These are phyloP conservation scores for Suillus discolor DNA, from an alignment of 768 basidiomycete species.

Conservation along the genomic window DNA sequence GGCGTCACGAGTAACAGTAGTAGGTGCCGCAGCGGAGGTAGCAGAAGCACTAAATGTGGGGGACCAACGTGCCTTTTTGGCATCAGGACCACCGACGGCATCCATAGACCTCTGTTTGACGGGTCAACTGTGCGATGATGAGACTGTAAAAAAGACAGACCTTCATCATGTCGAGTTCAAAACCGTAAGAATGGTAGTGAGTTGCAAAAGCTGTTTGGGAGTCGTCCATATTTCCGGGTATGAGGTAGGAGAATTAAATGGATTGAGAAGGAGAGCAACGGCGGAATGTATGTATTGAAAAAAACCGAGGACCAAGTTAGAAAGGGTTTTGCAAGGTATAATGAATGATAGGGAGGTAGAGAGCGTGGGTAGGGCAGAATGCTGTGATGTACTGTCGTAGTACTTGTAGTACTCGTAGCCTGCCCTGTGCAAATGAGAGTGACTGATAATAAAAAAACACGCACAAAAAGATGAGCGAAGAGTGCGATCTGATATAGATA, in stretches of 20 bases:
- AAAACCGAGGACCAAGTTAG: constrained; percentile 55
- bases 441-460: constrained; percentile 8
- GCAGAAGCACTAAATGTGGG: constrained; percentile 52
- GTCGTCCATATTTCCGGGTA: constrained; percentile 64
- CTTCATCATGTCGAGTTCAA: constrained; percentile 95
- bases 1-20: constrained; percentile 56
- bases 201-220: constrained; percentile 67
- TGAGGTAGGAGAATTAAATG: constrained; percentile 33
- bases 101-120: constrained; percentile 79
- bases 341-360: constrained; percentile 39
- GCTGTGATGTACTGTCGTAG: constrained; percentile 5
- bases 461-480: constrained; percentile 9
- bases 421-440: constrained; percentile 7
- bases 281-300: constrained; percentile 45
- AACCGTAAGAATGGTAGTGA: constrained; percentile 70
- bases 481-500: constrained; percentile 9
- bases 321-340: constrained; percentile 43
- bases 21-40: constrained; percentile 38
- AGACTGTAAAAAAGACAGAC: constrained; percentile 37
- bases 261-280: constrained; percentile 54
- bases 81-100: constrained; percentile 75
- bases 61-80: constrained; percentile 91
- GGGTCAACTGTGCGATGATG: constrained; percentile 10
- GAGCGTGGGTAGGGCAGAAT: constrained; percentile 40
- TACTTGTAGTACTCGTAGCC: constrained; percentile 9